Conservation (phyloP, 352 stramenopile genomes). For the Pythium monospermum region DNA sequence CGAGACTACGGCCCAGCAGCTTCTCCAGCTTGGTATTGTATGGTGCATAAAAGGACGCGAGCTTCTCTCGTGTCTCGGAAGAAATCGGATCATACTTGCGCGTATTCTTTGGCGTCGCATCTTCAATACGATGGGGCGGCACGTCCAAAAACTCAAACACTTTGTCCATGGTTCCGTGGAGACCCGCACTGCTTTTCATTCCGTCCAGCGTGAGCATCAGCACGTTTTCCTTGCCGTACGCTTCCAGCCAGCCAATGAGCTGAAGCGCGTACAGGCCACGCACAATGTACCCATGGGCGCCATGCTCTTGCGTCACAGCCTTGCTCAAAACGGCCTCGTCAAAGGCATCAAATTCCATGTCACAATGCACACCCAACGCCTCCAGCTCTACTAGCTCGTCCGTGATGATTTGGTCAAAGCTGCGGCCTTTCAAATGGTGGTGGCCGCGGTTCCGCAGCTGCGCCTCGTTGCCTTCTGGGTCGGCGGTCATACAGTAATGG, state of each 20-base stretch:
- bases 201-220: constrained; percentile 93
- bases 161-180: constrained; percentile 72
- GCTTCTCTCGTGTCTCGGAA: constrained; percentile 40
- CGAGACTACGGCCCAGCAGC: constrained; percentile 56
- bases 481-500: constrained; percentile 86
- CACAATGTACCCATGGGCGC: constrained; percentile 76
- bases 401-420: constrained; percentile 71
- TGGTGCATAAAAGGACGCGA: constrained; percentile 72
- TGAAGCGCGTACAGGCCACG: constrained; percentile 95
- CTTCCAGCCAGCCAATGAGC: constrained; percentile 88
- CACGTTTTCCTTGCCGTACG: constrained; percentile 88
- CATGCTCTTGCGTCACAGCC: constrained; percentile 46
- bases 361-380: constrained; percentile 51
- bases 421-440: constrained; percentile 51
- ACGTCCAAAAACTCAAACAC: constrained; percentile 85
- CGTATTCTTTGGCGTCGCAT: constrained; percentile 84
- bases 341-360: constrained; percentile 74
- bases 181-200: constrained; percentile 71
- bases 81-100: constrained; percentile 79
- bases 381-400: constrained; percentile 65
- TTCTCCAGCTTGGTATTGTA: constrained; percentile 79
- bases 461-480: constrained; percentile 61
- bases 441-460: constrained; percentile 79
- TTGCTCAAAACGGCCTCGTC: constrained; percentile 52
- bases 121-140: constrained; percentile 74